Base-by-base conservation (phyloP, 257 asterid species). In the Cinchona pubescens region DNA sequence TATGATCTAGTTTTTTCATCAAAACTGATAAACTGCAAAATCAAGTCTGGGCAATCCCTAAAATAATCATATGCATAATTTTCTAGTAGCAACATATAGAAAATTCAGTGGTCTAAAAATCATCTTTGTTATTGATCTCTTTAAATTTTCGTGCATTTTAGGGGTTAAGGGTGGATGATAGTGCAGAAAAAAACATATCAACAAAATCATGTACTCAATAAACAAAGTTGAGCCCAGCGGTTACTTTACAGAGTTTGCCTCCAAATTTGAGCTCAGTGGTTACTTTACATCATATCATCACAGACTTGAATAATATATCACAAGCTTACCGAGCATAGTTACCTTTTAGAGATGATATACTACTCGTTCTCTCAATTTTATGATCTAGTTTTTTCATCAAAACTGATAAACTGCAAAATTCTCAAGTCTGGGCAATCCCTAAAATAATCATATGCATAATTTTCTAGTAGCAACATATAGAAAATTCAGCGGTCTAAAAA, bases 291-390 rank as follows among this genome's bases (percentile, higher is more conserved):
- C 29, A 27, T 40, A 38, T 16, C 5, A 30, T 27, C 19, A 72
- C 56, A 74, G 71, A 29, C 11, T 2, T 67, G 74, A 65, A 43
- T 45, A 84, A 19, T 29, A 71, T 15, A 37, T 62, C 62, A 72
- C 27, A 62, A 43, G 42, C 45, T 56, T 29, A 55, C 69, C 25
- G n/a, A 34, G 58, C 51, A 23, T 12, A 53, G 51, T 76, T 83
- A 92, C 99, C 96, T 94, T 86, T 88, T 94, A 59, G n/a, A n/a
- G n/a, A n/a, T n/a, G n/a, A n/a, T n/a, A n/a, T 16, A 25, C 27
- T 51, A 23, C 21, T 51, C 19, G 21, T 51, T 51, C 25, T 18
- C 59, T 51, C 6, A 18, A 51, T 51, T 51, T 1, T 40, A 18
- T 1, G 25, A 51, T 51, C 59, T 51, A 3, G 25, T 51, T 19